Conservation (phyloP, 2,329 filamentous ascomycete species). For the Aspergillus thermomutatus region DNA sequence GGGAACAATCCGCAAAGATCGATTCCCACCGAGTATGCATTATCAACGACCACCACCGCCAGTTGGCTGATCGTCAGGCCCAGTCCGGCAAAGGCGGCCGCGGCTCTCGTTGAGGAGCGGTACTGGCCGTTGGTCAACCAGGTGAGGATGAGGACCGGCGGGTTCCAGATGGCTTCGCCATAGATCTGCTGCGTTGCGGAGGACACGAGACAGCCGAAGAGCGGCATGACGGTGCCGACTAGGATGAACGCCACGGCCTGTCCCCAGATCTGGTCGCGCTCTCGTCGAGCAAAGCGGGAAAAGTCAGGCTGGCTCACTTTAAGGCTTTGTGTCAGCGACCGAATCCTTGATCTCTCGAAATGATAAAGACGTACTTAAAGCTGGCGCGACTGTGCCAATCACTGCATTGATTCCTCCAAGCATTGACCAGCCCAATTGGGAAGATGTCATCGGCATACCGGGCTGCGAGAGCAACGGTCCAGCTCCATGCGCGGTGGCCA, state of each 20-base stretch:
- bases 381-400: slow-evolving; percentile 29
- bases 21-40: slow-evolving; percentile 43
- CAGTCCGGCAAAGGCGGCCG: slow-evolving; percentile 20
- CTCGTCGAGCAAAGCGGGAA: slow-evolving; percentile 24
- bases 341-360: slow-evolving; percentile 11
- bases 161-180: slow-evolving; percentile 24
- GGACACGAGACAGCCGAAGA: slow-evolving; percentile 29
- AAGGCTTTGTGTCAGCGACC: too few relatives aligned
- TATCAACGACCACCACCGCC: slow-evolving; percentile 24
- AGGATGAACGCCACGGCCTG: slow-evolving; percentile 23
- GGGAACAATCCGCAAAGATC: slow-evolving; percentile 54
- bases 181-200: slow-evolving; percentile 26
- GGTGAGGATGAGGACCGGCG: slow-evolving; percentile 21
- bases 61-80: slow-evolving; percentile 25
- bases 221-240: slow-evolving; percentile 18
- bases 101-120: slow-evolving; percentile 20
- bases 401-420: slow-evolving; percentile 27
- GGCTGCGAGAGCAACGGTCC: slow-evolving; percentile 33
- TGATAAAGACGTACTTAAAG: too few relatives aligned
- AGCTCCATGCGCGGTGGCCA: slow-evolving; percentile 41
- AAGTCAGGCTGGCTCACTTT: slow-evolving; percentile 30
- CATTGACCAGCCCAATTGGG: slow-evolving; percentile 20
- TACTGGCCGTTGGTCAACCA: slow-evolving; percentile 16
- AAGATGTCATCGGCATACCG: not conserved
- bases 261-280: slow-evolving; percentile 20